A percentile compares a stretch with the other conserved stretches of the same genome.
Evolutionary conservation across 1,284 basidiomycete species (phyloP).

Genomic region (Ustilago trichophora): DNA sequence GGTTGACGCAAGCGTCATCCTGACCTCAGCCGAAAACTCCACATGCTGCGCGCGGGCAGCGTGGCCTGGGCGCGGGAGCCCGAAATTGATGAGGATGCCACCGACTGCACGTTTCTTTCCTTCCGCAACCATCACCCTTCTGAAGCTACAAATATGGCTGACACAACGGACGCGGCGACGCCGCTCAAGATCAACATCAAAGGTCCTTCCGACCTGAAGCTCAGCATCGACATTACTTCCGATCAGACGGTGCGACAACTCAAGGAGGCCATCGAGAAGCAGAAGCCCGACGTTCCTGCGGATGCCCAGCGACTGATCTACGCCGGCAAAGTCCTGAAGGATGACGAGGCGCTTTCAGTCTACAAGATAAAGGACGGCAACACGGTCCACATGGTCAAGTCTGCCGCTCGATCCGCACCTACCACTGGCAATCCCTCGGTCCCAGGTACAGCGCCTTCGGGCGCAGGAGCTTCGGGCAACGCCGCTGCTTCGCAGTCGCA

Average conservation of each 20-base stretch:
- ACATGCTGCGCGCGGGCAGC: too few species aligned
- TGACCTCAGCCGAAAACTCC: too few species aligned
- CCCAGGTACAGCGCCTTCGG: constrained; percentile 28
- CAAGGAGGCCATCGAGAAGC: constrained; percentile 58
- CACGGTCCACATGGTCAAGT: constrained; percentile 64
- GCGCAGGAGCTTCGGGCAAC: constrained; percentile 12
- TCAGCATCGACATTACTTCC: constrained; percentile 45
- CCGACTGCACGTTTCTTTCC: too few species aligned
- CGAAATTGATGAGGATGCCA: too few species aligned
- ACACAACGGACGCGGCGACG: constrained; percentile 31
- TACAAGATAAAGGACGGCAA: constrained; percentile 63
- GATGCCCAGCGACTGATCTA: constrained; percentile 63
- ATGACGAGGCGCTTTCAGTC: constrained; percentile 51
- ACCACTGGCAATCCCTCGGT: constrained; percentile 47
- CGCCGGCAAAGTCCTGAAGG: constrained; percentile 64
- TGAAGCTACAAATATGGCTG: constrained; percentile 17
- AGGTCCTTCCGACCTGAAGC: constrained; percentile 62
- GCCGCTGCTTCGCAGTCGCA: constrained; percentile 50
- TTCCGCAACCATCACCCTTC: too few species aligned
- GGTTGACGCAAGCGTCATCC: too few species aligned
- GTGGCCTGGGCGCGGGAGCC: too few species aligned
- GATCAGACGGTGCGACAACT: constrained; percentile 59
- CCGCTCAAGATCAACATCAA: constrained; percentile 61
- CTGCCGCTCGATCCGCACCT: constrained; percentile 51
- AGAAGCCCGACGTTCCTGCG: constrained; percentile 59